These are phyloP conservation scores for Lactifluus echinatus DNA, from an alignment of 768 basidiomycete genomes.

Conservation along the genomic window DNA sequence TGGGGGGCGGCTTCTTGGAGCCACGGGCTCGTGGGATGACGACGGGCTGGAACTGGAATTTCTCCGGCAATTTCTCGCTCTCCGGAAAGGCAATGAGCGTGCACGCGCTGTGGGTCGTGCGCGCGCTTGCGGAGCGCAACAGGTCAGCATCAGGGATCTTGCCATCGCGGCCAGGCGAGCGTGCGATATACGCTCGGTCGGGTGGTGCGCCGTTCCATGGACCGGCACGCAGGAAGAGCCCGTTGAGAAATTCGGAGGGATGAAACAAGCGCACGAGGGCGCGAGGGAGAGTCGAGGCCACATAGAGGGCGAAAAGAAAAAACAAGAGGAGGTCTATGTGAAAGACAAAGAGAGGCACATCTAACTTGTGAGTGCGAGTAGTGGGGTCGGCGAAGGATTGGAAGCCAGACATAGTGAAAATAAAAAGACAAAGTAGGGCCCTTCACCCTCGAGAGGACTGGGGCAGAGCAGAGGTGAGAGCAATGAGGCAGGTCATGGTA, in stretches of 20 bases:
- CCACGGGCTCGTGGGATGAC: neutral
- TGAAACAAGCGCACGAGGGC: conserved; percentile 14
- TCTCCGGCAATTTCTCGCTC: neutral
- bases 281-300: conserved; percentile 16
- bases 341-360: conserved; percentile 6
- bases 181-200: too few species aligned
- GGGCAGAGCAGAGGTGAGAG: neutral
- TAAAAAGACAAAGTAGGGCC: neutral
- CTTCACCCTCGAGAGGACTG: neutral
- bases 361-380: neutral
- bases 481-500: neutral
- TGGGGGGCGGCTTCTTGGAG: conserved; percentile 23
- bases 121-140: neutral
- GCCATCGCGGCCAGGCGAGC: too few species aligned
- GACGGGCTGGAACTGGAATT: neutral
- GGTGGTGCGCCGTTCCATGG: too few species aligned
- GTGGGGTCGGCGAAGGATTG: neutral
- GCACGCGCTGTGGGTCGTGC: neutral
- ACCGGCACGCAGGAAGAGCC: conserved; percentile 17
- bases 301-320: conserved; percentile 13
- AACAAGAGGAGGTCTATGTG: conserved; percentile 14
- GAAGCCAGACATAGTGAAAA: neutral
- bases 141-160: neutral
- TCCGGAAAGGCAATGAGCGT: neutral
- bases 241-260: conserved; percentile 14